Evolutionary conservation across 2,329 filamentous ascomycete genomes (phyloP).

Genomic region (Aspergillus quadrilineatus): DNA sequence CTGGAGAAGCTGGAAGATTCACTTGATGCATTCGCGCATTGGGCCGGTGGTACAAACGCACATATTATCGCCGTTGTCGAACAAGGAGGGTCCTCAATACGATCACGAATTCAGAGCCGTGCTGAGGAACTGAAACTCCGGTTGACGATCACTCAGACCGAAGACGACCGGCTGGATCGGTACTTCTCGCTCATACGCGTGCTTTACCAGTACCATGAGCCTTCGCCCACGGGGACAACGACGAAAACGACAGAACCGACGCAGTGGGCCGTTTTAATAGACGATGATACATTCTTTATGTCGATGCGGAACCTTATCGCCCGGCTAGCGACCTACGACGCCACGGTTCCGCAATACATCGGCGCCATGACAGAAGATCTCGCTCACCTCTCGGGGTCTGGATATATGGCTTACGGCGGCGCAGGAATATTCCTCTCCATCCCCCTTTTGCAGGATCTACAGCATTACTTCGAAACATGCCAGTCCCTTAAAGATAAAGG

Average conservation of each 20-base stretch:
- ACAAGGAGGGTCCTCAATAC: slow-evolving; percentile 20
- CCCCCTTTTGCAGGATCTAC: slow-evolving; percentile 49
- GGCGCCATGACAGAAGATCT: slow-evolving; percentile 57
- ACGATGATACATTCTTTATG: slow-evolving; percentile 63
- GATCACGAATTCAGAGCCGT: slow-evolving; percentile 21
- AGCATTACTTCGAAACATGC: slow-evolving; percentile 49
- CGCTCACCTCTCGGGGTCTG: slow-evolving; percentile 48
- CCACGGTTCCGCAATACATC: slow-evolving; percentile 50
- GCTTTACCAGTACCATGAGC: slow-evolving; percentile 40
- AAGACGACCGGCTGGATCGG: slow-evolving; percentile 39
- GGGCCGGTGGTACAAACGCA: slow-evolving; percentile 50
- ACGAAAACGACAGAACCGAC: slow-evolving; percentile 30
- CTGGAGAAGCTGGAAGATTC: slow-evolving; percentile 49
- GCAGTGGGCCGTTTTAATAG: slow-evolving; percentile 55
- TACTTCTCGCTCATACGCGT: slow-evolving; percentile 54
- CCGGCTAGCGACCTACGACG: slow-evolving; percentile 47
- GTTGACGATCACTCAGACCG: slow-evolving; percentile 28
- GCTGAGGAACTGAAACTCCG: slow-evolving; percentile 37
- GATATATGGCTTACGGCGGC: slow-evolving; percentile 59
- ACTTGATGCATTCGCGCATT: slow-evolving; percentile 51
- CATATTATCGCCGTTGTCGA: slow-evolving; percentile 52
- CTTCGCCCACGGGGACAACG: neutral
- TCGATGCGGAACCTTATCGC: slow-evolving; percentile 49
- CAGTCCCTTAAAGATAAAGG: slow-evolving; percentile 44
- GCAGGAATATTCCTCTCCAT: slow-evolving; percentile 56